A percentile compares a stretch with the other conserved stretches of the same genome.
These are phyloP conservation scores for Trichoderma reesei DNA, from an alignment of 495 filamentous ascomycete species.

Conservation along the genomic window DNA sequence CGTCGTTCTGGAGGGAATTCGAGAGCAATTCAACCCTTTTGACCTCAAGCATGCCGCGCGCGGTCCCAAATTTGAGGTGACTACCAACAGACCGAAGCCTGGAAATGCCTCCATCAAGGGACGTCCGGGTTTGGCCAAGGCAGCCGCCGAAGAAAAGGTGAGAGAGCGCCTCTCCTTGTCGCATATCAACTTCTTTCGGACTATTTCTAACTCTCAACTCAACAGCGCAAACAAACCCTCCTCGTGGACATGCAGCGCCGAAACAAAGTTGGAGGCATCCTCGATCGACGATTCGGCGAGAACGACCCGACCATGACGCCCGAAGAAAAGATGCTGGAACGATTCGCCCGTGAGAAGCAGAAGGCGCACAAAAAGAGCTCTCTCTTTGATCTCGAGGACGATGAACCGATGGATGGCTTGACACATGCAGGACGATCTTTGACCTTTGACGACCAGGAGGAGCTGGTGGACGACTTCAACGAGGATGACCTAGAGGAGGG, in stretches of 20 bases:
- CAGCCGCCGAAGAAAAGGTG: constrained; percentile 78
- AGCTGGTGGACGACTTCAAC: constrained; percentile 60
- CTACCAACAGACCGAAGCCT: constrained; percentile 47
- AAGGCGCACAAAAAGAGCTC: constrained; percentile 56
- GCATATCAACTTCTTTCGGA: neutral
- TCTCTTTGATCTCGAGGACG: constrained; percentile 86
- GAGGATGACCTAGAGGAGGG: constrained; percentile 46
- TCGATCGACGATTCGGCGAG: constrained; percentile 93
- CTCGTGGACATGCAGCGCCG: constrained; percentile 75
- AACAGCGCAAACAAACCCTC: constrained; percentile 65
- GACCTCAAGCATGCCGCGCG: constrained; percentile 67
- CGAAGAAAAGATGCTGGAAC: constrained; percentile 84
- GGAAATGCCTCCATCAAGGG: constrained; percentile 44
- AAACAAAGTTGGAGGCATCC: constrained; percentile 83
- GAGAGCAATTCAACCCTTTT: constrained; percentile 95
- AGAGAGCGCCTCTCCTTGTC: constrained; percentile 17
- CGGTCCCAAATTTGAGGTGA: constrained; percentile 65
- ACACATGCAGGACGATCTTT: constrained; percentile 78
- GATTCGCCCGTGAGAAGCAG: constrained; percentile 80
- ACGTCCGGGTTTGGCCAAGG: constrained; percentile 75
- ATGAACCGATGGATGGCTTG: constrained; percentile 59
- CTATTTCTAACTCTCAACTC: neutral
- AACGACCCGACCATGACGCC: constrained; percentile 88
- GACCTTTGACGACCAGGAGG: constrained; percentile 44
- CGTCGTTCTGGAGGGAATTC: constrained; percentile 68